Evolutionary conservation across 768 basidiomycete species (phyloP).

Genomic region (Boletus reticulatus): DNA sequence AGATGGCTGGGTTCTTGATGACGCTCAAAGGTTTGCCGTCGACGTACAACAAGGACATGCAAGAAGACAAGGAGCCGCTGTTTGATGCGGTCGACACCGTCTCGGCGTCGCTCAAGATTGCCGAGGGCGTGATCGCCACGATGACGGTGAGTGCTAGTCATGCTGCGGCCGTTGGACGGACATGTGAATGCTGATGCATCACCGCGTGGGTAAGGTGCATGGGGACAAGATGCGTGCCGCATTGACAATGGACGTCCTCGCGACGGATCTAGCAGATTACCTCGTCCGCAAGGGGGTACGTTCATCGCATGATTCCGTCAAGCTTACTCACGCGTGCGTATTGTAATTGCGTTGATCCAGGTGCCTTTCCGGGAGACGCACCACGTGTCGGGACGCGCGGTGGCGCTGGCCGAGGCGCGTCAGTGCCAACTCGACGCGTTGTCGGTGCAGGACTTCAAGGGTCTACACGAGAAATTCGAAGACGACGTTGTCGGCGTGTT

Average conservation of each 20-base stretch:
- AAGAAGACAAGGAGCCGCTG: slow-evolving; percentile 97
- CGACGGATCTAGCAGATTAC: slow-evolving; percentile 98
- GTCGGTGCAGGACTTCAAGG: slow-evolving; percentile 74
- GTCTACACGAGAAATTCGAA: slow-evolving; percentile 71
- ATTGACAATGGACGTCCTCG: slow-evolving; percentile 95
- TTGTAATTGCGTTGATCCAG: slow-evolving; percentile 37
- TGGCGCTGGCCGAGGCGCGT: slow-evolving; percentile 87
- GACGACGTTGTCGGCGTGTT: slow-evolving; percentile 85
- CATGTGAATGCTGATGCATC: background rate
- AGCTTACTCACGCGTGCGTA: background rate
- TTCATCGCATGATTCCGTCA: slow-evolving; percentile 10
- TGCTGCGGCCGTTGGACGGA: background rate
- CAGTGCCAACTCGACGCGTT: slow-evolving; percentile 81
- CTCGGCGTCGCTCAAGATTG: slow-evolving; percentile 84
- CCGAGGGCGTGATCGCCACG: slow-evolving; percentile 92
- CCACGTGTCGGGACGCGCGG: slow-evolving; percentile 95
- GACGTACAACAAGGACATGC: slow-evolving; percentile 99
- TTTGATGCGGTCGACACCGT: slow-evolving; percentile 93
- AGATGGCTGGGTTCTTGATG: slow-evolving; percentile 99
- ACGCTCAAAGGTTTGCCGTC: slow-evolving; percentile 96
- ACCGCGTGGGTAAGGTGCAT: slow-evolving; percentile 64
- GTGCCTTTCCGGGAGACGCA: slow-evolving; percentile 99
- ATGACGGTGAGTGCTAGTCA: slow-evolving; percentile 57
- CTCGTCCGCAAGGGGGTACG: slow-evolving; percentile 96
- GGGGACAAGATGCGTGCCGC: slow-evolving; percentile 87